These are phyloP conservation scores for Coemansia sp. DNA, from an alignment of 192 early-diverging fungal genomes.

Conservation along the genomic window DNA sequence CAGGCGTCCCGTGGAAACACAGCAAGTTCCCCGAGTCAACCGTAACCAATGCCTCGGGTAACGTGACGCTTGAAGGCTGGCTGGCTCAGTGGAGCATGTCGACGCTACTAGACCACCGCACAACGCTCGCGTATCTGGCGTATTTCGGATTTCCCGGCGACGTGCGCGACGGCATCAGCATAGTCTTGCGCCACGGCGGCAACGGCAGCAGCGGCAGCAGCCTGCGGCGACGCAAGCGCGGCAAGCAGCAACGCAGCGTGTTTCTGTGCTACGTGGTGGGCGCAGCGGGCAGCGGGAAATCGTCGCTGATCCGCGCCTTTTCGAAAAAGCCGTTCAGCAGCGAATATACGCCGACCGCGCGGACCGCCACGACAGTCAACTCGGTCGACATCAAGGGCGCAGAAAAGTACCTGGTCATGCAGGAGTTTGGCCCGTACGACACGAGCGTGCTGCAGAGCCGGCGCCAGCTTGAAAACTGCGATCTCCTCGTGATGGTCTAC, in stretches of 20 bases:
- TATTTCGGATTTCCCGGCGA: slow-evolving; percentile 96
- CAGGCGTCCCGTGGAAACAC: slow-evolving; percentile 91
- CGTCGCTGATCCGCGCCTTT: slow-evolving; percentile 80
- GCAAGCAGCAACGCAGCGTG: slow-evolving; percentile 84
- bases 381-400: slow-evolving; percentile 92
- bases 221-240: slow-evolving; percentile 71
- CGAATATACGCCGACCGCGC: slow-evolving; percentile 73
- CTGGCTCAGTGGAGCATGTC: slow-evolving; percentile 99
- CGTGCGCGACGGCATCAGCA: slow-evolving; percentile 81
- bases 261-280: slow-evolving; percentile 97
- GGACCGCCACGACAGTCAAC: slow-evolving; percentile 83
- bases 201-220: too few relatives aligned
- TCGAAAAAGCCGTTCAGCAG: slow-evolving; percentile 80
- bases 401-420: slow-evolving; percentile 96
- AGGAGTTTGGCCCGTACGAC: slow-evolving; percentile 90
- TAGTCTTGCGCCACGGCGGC: slow-evolving; percentile 51
- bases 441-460: slow-evolving; percentile 88
- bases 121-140: slow-evolving; percentile 90
- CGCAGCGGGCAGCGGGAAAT: slow-evolving; percentile 90
- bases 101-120: slow-evolving; percentile 85
- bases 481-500: slow-evolving; percentile 93
- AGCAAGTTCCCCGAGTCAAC: slow-evolving; percentile 87
- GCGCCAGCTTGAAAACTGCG: slow-evolving; percentile 82
- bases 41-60: slow-evolving; percentile 83
- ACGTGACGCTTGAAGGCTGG: slow-evolving; percentile 94